These are phyloP conservation scores for Rhizopogon vesiculosus DNA, from an alignment of 768 basidiomycete genomes.

Conservation along the genomic window DNA sequence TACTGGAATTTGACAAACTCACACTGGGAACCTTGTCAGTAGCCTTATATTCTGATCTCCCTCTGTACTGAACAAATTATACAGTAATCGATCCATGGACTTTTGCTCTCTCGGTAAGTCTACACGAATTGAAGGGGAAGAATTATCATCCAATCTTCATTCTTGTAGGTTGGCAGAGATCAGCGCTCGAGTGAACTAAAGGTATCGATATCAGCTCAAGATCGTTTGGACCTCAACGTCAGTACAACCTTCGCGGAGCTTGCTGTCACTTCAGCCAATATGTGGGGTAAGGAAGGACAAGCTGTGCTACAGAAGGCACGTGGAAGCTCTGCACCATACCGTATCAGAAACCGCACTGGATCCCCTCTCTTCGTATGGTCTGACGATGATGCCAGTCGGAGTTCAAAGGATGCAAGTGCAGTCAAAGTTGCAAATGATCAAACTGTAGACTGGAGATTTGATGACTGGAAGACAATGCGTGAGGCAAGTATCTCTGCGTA, in stretches of 20 bases:
- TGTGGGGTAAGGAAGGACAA: constrained; percentile 73
- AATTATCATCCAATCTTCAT: constrained; percentile 5
- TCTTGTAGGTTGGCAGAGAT: constrained; percentile 49
- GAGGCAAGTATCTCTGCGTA: constrained; percentile 51
- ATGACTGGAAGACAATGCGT: constrained; percentile 91
- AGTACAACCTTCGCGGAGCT: constrained; percentile 89
- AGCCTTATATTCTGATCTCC: not conserved
- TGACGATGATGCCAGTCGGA: constrained; percentile 56
- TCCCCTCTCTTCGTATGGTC: constrained; percentile 83
- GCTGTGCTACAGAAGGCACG: constrained; percentile 69
- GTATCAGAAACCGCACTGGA: constrained; percentile 88
- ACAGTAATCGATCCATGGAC: constrained; percentile 96
- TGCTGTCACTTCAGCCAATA: constrained; percentile 63
- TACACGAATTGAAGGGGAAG: not conserved
- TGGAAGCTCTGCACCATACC: constrained; percentile 91
- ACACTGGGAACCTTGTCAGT: constrained; percentile 92
- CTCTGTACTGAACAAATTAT: constrained; percentile 8
- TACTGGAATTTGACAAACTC: constrained; percentile 98
- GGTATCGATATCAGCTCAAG: constrained; percentile 64
- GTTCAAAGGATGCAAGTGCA: constrained; percentile 42
- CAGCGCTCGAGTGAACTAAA: constrained; percentile 45
- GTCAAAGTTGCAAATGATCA: constrained; percentile 70
- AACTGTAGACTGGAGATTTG: constrained; percentile 91
- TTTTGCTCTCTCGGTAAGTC: constrained; percentile 62
- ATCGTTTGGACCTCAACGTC: constrained; percentile 86